Percentiles rank a stretch among this genome's conserved stretches.
phyloP scores from a whole-genome alignment of 257 asterid species.

The Solanum medicagineum region DNA sequence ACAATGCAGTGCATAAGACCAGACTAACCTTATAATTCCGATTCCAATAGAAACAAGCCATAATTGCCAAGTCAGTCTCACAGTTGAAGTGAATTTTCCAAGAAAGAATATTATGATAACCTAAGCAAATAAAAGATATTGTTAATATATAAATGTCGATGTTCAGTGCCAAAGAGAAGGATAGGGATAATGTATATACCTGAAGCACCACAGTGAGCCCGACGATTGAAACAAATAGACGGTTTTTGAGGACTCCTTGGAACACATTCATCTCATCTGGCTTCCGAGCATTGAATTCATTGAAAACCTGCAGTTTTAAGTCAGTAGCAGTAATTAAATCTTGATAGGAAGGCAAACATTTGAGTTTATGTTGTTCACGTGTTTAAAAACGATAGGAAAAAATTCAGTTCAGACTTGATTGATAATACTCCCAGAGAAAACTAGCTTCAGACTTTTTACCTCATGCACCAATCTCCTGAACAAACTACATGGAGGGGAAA shows the following conservation, averaged over 20 bases:
- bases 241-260: constrained; percentile 63
- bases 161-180: neutral
- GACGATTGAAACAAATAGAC: constrained; percentile 63
- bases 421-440: neutral
- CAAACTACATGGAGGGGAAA: neutral
- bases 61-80: constrained; percentile 74
- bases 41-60: constrained; percentile 86
- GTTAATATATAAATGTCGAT: neutral
- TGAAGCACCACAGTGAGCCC: constrained; percentile 69
- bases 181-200: constrained; percentile 25
- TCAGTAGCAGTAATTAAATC: neutral
- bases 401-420: neutral
- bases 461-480: neutral
- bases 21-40: constrained; percentile 49
- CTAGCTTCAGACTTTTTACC: neutral
- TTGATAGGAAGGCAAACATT: neutral
- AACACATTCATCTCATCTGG: constrained; percentile 83
- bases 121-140: constrained; percentile 18
- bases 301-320: constrained; percentile 43
- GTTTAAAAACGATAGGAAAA: neutral
- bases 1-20: neutral
- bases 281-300: constrained; percentile 85
- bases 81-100: constrained; percentile 63
- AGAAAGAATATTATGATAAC: constrained; percentile 71
- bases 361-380: neutral